Percentiles rank a stretch among this genome's conserved stretches.
These are phyloP conservation scores for Candida pseudoglaebosa DNA, from an alignment of 805 yeast genomes.

Conservation along the genomic window DNA sequence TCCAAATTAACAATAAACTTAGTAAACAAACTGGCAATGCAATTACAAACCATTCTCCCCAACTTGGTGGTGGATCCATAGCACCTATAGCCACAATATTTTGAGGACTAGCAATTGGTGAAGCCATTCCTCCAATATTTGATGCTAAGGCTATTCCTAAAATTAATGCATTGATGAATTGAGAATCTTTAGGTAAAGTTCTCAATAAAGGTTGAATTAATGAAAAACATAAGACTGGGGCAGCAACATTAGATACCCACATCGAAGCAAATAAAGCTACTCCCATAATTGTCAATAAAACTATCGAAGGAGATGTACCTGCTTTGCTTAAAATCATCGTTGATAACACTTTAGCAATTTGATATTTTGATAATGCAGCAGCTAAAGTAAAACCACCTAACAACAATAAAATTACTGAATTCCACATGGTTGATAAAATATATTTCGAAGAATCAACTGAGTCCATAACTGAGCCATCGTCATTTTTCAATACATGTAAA, in stretches of 20 bases:
- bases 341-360: constrained; percentile 47
- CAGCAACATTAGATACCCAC: constrained; percentile 59
- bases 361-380: constrained; percentile 51
- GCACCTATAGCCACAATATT: constrained; percentile 53
- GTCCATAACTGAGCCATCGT: constrained; percentile 42
- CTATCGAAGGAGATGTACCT: constrained; percentile 48
- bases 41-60: constrained; percentile 57
- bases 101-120: constrained; percentile 54
- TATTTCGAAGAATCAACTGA: constrained; percentile 41
- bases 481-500: constrained; percentile 62
- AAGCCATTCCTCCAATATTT: constrained; percentile 52
- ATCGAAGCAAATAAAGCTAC: constrained; percentile 50
- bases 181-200: constrained; percentile 39
- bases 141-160: constrained; percentile 50
- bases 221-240: constrained; percentile 52
- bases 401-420: constrained; percentile 47
- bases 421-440: constrained; percentile 50
- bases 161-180: constrained; percentile 38
- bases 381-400: constrained; percentile 55
- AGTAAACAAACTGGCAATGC: constrained; percentile 45
- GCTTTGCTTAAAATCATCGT: constrained; percentile 48
- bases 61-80: constrained; percentile 48
- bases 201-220: constrained; percentile 47
- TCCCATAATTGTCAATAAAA: constrained; percentile 46
- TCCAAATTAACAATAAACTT: constrained; percentile 41